These are phyloP conservation scores for Globisporangium splendens DNA, from an alignment of 352 stramenopile species.

Conservation along the genomic window DNA sequence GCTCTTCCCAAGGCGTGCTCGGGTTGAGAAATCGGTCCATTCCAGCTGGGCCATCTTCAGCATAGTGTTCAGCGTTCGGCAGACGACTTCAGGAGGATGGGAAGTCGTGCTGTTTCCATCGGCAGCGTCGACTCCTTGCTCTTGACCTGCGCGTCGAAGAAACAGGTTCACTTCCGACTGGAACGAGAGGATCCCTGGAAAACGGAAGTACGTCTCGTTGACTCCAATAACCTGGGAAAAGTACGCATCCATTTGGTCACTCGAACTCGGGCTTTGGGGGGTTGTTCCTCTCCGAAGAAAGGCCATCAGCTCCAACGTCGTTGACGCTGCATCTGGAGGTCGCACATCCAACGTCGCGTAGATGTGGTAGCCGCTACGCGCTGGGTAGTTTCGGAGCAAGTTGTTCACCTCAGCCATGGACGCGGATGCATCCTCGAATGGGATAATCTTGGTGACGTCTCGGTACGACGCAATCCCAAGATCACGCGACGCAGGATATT, in stretches of 20 bases:
- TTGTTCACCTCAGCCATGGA: constrained; percentile 23
- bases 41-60: constrained; percentile 27
- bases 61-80: constrained; percentile 44
- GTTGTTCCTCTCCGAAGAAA: constrained; percentile 22
- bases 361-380: constrained; percentile 26
- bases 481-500: constrained; percentile 37
- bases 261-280: neutral
- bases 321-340: constrained; percentile 2
- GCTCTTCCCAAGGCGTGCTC: constrained; percentile 29
- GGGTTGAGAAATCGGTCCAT: constrained; percentile 44
- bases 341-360: constrained; percentile 58
- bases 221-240: constrained; percentile 15
- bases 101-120: constrained; percentile 5
- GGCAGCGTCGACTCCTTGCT: neutral
- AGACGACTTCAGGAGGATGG: constrained; percentile 20
- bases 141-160: constrained; percentile 22
- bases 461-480: constrained; percentile 42
- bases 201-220: constrained; percentile 15
- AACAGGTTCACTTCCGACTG: constrained; percentile 56
- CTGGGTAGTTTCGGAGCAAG: constrained; percentile 36
- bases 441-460: constrained; percentile 37
- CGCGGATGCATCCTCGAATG: constrained; percentile 28
- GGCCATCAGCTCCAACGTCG: constrained; percentile 29
- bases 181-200: constrained; percentile 51
- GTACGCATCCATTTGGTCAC: constrained; percentile 40